Evolutionary conservation across 2,329 filamentous ascomycete species (phyloP).

Genomic region (Fusarium tuaranense): DNA sequence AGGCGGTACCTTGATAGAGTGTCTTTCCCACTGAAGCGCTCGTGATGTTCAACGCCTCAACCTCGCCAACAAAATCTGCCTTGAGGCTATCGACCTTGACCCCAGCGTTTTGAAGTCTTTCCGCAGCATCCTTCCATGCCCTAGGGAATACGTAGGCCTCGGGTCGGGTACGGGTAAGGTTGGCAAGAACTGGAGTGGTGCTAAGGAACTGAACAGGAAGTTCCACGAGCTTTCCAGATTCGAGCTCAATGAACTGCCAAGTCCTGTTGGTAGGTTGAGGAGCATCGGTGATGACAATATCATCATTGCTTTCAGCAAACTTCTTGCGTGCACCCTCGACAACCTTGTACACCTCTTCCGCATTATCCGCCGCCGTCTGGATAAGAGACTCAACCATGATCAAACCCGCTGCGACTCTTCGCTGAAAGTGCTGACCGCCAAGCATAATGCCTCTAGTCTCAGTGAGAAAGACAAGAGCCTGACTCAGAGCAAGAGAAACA

Average conservation of each 20-base stretch:
- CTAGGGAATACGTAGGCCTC: slow-evolving; percentile 45
- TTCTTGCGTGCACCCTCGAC: slow-evolving; percentile 41
- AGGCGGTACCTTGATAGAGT: slow-evolving; percentile 39
- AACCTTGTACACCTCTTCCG: slow-evolving; percentile 27
- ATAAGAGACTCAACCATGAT: slow-evolving; percentile 42
- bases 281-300: slow-evolving; percentile 43
- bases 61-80: slow-evolving; percentile 37
- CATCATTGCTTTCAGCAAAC: slow-evolving; percentile 36
- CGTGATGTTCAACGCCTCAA: slow-evolving; percentile 39
- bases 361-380: slow-evolving; percentile 42
- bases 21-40: slow-evolving; percentile 20
- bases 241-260: slow-evolving; percentile 43
- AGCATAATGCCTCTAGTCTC: slow-evolving; percentile 47
- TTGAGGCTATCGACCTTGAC: slow-evolving; percentile 38
- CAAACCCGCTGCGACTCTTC: slow-evolving; percentile 44
- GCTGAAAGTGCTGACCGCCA: slow-evolving; percentile 49
- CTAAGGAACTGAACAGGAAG: slow-evolving; percentile 39
- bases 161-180: slow-evolving; percentile 41
- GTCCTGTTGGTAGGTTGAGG: slow-evolving; percentile 36
- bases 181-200: slow-evolving; percentile 40
- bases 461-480: slow-evolving; percentile 43
- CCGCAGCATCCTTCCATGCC: slow-evolving; percentile 40
- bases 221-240: slow-evolving; percentile 40
- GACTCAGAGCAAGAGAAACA: slow-evolving; percentile 42
- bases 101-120: slow-evolving; percentile 38